phyloP scores from a whole-genome alignment of 345 rosid species.

The Syzygium aqueum region DNA sequence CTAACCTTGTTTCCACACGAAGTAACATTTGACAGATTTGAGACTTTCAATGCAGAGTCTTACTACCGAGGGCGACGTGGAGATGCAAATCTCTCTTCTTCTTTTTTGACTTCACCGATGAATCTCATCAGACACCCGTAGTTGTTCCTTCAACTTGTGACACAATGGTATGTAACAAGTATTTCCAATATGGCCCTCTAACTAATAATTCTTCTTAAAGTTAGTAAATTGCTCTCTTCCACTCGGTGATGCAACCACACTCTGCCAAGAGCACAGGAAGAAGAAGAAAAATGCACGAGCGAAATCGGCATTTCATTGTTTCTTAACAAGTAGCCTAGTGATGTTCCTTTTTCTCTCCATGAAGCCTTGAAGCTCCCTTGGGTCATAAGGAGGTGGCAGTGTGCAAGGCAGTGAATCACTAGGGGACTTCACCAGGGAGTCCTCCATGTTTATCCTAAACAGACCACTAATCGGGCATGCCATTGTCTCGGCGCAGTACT shows the following conservation, averaged over 20 bases:
- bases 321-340: constrained; percentile 1
- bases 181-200: too few relatives aligned
- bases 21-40: neutral
- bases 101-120: neutral
- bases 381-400: constrained; percentile 30
- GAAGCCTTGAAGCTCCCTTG: constrained; percentile 10
- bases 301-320: neutral
- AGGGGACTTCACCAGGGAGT: constrained; percentile 32
- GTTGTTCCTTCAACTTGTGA: neutral
- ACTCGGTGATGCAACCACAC: too few relatives aligned
- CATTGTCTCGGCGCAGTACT: constrained; percentile 37
- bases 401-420: constrained; percentile 21
- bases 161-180: too few relatives aligned
- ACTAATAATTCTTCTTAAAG: too few relatives aligned
- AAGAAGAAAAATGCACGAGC: neutral
- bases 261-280: too few relatives aligned
- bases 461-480: constrained; percentile 17
- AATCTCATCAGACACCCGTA: neutral
- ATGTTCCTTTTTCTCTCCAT: constrained; percentile 14
- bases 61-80: neutral
- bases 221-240: too few relatives aligned
- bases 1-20: neutral
- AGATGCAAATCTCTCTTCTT: neutral
- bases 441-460: constrained; percentile 19
- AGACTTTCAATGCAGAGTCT: neutral